A percentile compares a stretch with the other conserved stretches of the same genome.
Conservation (phyloP, 2,329 filamentous ascomycete genomes). For the Aspergillus floridensis region DNA sequence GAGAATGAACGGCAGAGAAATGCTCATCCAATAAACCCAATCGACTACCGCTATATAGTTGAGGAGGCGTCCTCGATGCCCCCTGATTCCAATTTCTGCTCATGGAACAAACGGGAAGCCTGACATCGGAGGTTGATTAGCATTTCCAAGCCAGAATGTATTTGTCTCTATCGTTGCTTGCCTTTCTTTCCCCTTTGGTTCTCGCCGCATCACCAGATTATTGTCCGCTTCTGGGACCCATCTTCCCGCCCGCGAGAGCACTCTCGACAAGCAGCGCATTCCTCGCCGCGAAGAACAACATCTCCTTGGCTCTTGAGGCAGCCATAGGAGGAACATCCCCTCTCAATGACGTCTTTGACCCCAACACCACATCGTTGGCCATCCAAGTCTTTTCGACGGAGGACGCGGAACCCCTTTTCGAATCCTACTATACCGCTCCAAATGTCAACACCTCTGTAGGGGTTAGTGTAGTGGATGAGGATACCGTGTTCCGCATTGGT, state of each 20-base stretch:
- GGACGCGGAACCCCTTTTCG: constrained; percentile 21
- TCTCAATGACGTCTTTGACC: background rate
- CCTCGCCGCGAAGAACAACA: background rate
- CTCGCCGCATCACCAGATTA: background rate
- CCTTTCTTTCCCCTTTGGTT: background rate
- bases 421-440: constrained; percentile 37
- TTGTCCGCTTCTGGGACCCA: constrained; percentile 5
- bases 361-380: constrained; percentile 36
- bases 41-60: background rate
- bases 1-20: background rate
- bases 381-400: constrained; percentile 40
- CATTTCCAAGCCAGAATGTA: background rate
- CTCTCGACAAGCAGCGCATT: background rate
- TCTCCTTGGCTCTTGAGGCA: background rate
- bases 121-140: background rate
- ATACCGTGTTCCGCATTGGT: constrained; percentile 46
- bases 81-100: background rate
- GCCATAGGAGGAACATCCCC: background rate
- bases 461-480: constrained; percentile 35
- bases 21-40: background rate
- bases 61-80: background rate
- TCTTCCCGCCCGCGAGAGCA: background rate
- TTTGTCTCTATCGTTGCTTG: background rate
- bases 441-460: constrained; percentile 29
- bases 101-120: background rate